These are phyloP conservation scores for Nakazawaea holstii DNA, from an alignment of 805 yeast genomes.

Conservation along the genomic window DNA sequence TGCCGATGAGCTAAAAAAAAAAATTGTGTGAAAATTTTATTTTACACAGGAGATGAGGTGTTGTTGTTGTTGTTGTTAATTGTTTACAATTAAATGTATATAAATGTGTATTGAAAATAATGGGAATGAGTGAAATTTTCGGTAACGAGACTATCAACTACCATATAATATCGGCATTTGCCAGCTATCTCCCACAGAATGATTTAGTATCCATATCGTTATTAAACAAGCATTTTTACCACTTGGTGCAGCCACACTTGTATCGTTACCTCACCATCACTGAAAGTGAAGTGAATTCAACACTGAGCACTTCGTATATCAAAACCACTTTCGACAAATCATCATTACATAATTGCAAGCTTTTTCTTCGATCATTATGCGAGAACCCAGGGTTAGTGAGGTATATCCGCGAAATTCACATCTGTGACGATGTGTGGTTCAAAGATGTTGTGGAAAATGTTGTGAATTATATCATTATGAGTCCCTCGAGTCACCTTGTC, in stretches of 20 bases:
- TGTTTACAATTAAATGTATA: not conserved
- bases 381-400: not conserved
- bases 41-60: not conserved
- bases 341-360: not conserved
- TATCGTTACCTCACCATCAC: conserved; percentile 2
- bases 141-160: not conserved
- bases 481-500: not conserved
- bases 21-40: not conserved
- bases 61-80: not conserved
- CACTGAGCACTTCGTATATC: not conserved
- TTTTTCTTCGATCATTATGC: not conserved
- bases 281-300: not conserved
- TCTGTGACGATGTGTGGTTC: conserved; percentile 6
- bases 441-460: conserved; percentile 2
- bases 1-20: not conserved
- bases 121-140: not conserved
- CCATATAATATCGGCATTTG: not conserved
- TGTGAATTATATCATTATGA: not conserved
- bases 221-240: conserved; percentile 1
- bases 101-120: not conserved
- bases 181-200: not conserved
- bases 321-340: not conserved
- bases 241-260: not conserved
- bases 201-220: not conserved
- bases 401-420: not conserved